A percentile compares a stretch with the other conserved stretches of the same genome.
Evolutionary conservation across 768 basidiomycete genomes (phyloP).

Genomic region (Boletus reticuloceps): DNA sequence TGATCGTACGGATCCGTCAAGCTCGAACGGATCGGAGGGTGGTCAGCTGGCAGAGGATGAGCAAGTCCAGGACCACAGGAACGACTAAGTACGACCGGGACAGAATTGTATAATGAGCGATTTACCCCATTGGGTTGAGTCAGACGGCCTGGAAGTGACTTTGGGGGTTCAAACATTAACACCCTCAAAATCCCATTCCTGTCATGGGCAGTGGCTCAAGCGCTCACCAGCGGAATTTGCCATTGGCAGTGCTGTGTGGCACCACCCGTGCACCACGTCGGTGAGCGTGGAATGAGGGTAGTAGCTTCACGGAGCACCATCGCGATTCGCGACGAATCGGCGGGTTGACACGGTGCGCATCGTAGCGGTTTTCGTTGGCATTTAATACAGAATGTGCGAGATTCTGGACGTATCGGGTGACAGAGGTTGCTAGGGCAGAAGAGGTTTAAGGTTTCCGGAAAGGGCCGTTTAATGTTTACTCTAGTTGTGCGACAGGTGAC

Average conservation of each 20-base stretch:
- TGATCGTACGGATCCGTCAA: constrained; percentile 1
- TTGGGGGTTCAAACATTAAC: background rate
- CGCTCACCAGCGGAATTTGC: constrained; percentile 12
- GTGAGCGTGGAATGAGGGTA: too few species aligned
- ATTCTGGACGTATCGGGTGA: background rate
- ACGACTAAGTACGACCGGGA: background rate
- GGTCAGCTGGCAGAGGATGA: background rate
- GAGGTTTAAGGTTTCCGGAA: constrained; percentile 2
- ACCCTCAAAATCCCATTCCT: constrained; percentile 9
- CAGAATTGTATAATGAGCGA: background rate
- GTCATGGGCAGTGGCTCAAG: background rate
- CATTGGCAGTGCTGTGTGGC: constrained; percentile 1
- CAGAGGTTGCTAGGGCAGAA: constrained; percentile 3
- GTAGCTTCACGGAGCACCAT: constrained; percentile 11
- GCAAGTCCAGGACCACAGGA: background rate
- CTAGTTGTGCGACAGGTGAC: background rate
- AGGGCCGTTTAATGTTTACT: background rate
- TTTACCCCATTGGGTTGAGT: constrained; percentile 14
- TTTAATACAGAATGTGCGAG: background rate
- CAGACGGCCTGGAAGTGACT: background rate
- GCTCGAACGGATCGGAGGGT: constrained; percentile 1
- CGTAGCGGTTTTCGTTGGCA: background rate
- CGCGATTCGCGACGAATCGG: constrained; percentile 13
- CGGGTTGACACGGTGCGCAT: background rate
- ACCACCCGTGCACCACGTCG: background rate